Conservation (phyloP, 139 green algal genomes). For the Zygnema cylindricum region DNA sequence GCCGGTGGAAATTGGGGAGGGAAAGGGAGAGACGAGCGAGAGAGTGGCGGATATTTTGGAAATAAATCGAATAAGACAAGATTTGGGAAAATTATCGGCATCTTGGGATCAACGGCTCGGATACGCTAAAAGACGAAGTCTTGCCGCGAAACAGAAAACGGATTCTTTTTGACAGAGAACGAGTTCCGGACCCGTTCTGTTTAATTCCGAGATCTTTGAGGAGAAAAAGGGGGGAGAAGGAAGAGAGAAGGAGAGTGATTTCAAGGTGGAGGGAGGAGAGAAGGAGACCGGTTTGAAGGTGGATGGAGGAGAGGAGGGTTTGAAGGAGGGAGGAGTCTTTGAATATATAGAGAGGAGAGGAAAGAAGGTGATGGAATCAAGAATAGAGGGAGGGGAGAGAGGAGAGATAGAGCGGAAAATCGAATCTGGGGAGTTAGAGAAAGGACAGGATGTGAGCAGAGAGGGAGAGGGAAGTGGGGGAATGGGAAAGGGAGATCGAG, state of each 20-base stretch:
- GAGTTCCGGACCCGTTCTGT: background rate
- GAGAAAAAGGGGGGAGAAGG: background rate
- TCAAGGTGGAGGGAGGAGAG: slow-evolving; percentile 8
- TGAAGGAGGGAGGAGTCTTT: slow-evolving; percentile 10
- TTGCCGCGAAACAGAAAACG: background rate
- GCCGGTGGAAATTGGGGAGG: background rate
- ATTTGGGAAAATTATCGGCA: background rate
- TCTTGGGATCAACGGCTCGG: slow-evolving; percentile 18
- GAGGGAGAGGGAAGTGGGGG: slow-evolving; percentile 3
- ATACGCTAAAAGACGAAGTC: background rate
- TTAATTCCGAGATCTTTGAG: background rate
- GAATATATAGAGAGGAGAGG: background rate
- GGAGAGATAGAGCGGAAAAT: background rate
- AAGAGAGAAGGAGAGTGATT: background rate
- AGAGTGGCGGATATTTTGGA: slow-evolving; percentile 29
- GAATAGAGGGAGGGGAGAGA: slow-evolving; percentile 16
- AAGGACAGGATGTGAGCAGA: background rate
- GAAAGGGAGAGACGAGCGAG: background rate
- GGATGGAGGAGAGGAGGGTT: slow-evolving; percentile 8
- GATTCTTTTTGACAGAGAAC: background rate
- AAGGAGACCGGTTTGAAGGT: slow-evolving; percentile 2
- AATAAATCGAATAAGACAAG: slow-evolving; percentile 37
- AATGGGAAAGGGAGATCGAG: slow-evolving; percentile 25
- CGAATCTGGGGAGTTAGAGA: background rate
- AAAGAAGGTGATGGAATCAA: too few species aligned